Base-by-base conservation (phyloP, 805 yeast species). In the Soucietia sequanensis region DNA sequence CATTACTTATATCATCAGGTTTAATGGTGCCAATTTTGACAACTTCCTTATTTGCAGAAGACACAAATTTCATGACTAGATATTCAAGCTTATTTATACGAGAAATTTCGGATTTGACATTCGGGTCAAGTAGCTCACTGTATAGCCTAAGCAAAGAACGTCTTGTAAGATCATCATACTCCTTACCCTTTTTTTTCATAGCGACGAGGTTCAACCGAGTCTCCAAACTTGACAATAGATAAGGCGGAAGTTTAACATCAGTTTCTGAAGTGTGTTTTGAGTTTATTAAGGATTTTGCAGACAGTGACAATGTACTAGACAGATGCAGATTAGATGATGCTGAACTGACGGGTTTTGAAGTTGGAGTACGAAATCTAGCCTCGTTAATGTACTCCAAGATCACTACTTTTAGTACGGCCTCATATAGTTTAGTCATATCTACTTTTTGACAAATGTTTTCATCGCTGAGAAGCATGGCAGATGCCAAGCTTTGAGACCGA, bases 111-210 rank as follows among this genome's bases (percentile, higher is more conserved):
- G 43, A 43, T 23, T 60, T 64, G 45, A 63, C 61, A 18, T 46
- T 56, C 4, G 81, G 78, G 33, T 71, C 74, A 23, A 81, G 59
- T 19, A 79, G 46, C 29, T 78, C 81, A 37, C 79, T 80, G 53
- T 84, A 83, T 38, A 82, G 70, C 17, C 84, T 73, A 17, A 84
- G 55, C 30, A 81, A 65, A 33, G 81, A 72, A 23, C 84, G 62
- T 41, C 84, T 65, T 9, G 81, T 70, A 37, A 71, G 58, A 4
- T 72, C 78, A 33, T 75, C 78, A 26, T 62, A 49, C 17, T 52
- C 36, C 7, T 54, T 39, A 11, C 50, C 57, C 24, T 47, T 52
- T 37, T 62, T 54, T 18, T 70, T 66, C 61, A 77, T 61, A 15
- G 82, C 76, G 2, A 80, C 64, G 12, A 55, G 44, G 34, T 67